Base-by-base conservation (phyloP, 768 basidiomycete species). In the Leccinellum rugosiceps region DNA sequence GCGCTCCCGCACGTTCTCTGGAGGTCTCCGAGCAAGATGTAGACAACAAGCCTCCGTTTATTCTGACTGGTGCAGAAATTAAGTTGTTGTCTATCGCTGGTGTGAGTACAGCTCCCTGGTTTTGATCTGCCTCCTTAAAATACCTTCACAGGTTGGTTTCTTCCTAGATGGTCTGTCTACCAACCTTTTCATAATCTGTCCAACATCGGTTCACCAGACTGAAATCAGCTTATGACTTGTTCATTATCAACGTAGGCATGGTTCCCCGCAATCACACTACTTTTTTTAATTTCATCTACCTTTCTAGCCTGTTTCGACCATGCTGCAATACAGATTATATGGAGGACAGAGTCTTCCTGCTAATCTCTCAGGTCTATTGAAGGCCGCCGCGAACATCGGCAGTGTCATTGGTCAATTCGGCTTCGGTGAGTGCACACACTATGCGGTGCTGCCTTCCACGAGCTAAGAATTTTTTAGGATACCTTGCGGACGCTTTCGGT, bases 321-420 rank as follows among this genome's bases (percentile, higher is more conserved):
- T 86, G 84, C 72, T 88, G 30, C 84, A 86, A 68, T 86, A 81
- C 61, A 78, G 84, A 30, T 75, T 87, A 17, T 88, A 85, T 63
- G 77, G 71, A 46, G 84, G 84, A 3, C 55, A 65, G 0, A 62
- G 68, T 25, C 78, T 87, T 14, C 87, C 87, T 0, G 55, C 76
- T 0, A 77, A 80, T 54, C 75, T 85, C 6, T 74, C 85, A 67
- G 87, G 86, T 19, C 76, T 87, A 53, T 58, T 88, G 64, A 86
- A 88, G 64, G 86, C 87, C 4, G 72, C 77, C 4, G 86, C 87
- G 3, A 88, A 88, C 69, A 88, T 89, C 45, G 87, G 86, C 2
- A 83, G 82, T 59, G 86, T 89, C 60, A 81, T 88, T 52, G 87
- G 84, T 50, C 86, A 87, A 72, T 83, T 87, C 61, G 64, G 64